Evolutionary conservation across 371 early-diverging fungal genomes (phyloP), one percentile per base, ranked within the genome.

Genomic region (Parasitella parasitica): DNA sequence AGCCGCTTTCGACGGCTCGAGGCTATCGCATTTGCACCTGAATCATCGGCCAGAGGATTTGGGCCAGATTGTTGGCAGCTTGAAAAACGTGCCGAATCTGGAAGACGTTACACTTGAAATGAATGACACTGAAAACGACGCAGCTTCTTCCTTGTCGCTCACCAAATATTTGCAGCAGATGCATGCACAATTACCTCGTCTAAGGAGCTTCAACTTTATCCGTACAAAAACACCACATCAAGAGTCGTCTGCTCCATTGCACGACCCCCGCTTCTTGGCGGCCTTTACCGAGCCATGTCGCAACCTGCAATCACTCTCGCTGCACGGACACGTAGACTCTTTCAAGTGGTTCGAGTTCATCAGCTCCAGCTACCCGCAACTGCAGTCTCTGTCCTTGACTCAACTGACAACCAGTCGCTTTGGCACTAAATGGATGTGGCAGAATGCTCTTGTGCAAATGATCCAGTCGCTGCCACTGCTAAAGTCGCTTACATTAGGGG

Each of bases 401-500:
- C 36, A 64, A 22, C 15, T 61, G 0, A 28, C 57, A 1, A 53
- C 57, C 1, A 66, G 61, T 35, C 51, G 53, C 26, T 66, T 66
- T 27, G 66, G 61, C 9, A 54, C 67, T 0, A 67, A 67, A 39
- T 67, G 61, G 62, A 61, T 57, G 53, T 67, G 67, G 67, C 67
- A 67, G 30, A 22, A 15, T 22, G 61, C 41, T 0, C 24, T 69
- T 26, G 37, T 57, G 2, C 35, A 57, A 15, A 37, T 69, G 6
- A 58, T 69, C 2, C 54, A 49, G 1, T 22, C 22, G 0, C 34
- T 69, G 11, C 52, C 64, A 7, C 24, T 1, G 3, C 57, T 69
- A 12, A 53, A 57, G 36, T 34, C 57, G 13, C 28, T 69, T 3
- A 54, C 35, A 0, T 26, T 69, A 18, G 61, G 61, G 8, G 69